Conservation (phyloP, 2,329 filamentous ascomycete species). For the Geosmithia morbida region DNA sequence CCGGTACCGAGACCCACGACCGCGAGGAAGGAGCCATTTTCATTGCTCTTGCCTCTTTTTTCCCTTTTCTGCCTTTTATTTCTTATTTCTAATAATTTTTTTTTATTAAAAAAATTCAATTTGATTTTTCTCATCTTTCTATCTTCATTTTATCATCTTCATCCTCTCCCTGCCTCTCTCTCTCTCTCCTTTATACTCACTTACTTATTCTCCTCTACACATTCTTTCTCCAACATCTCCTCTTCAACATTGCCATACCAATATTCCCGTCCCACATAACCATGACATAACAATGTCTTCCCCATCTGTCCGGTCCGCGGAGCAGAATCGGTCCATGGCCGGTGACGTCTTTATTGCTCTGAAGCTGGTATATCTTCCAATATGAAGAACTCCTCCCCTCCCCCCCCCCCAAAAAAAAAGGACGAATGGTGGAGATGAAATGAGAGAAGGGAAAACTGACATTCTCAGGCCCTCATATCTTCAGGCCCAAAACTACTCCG, state of each 20-base stretch:
- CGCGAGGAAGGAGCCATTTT: not conserved
- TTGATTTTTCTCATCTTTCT: not conserved
- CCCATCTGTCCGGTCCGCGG: not conserved
- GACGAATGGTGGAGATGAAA: not conserved
- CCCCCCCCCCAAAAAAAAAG: no score
- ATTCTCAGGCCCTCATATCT: conserved; percentile 1
- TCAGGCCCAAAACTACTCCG: conserved; percentile 8
- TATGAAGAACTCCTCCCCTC: no score
- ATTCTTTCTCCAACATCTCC: no score
- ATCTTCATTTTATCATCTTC: not conserved
- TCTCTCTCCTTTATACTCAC: no score
- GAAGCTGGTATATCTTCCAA: not conserved
- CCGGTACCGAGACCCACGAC: not conserved
- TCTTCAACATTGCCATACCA: not conserved
- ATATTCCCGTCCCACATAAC: not conserved
- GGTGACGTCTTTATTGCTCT: not conserved
- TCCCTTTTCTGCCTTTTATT: not conserved
- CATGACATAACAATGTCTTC: not conserved
- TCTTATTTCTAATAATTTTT: not conserved
- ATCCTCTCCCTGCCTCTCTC: no score
- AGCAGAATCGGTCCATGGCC: not conserved
- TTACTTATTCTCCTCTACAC: no score
- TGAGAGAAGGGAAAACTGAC: not conserved
- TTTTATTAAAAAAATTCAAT: no score
- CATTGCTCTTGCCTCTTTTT: not conserved